Evolutionary conservation across 768 basidiomycete species (phyloP), one percentile per base, ranked within the genome.

Genomic region (Termitomyces sp.): DNA sequence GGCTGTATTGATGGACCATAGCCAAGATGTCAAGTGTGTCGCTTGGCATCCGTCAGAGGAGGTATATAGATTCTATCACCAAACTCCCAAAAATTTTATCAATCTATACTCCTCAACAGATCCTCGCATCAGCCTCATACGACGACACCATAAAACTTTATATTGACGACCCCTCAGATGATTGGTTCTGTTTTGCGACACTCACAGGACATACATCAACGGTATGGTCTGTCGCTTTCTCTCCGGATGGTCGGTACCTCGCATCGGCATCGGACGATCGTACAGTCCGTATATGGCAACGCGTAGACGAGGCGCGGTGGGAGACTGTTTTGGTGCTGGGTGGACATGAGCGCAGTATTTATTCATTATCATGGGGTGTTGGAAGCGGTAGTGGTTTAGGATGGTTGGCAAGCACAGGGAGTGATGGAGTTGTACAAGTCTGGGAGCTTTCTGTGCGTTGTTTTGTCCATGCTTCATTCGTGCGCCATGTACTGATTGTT

Each of bases 31-130:
- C 57, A 99, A 99, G 74, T 89, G 82, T 61, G 87, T 99, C 11
- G 84, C 90, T 12, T 99, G 95, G 95, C 94, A 98, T 76, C 96
- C 97, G 7, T 83, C 78, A 5, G 95, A 98, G 78, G 96, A 98
- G 87, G 94, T 94, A 69, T 66, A 76, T 68, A 32, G 5, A 29
- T 54, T 53, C 52, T 56, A 50, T 64, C 40, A 32, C 1, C 2
- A 54, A 15, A 6, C 20, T 38, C 17, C 47, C 49, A 12, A 20
- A 34, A 59, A 51, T 32, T 56, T 57, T 45, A 47, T 15, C 34
- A 56, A 52, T 56, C 52, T 57, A 34, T 47, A 51, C 56, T 53
- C 65, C 66, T 71, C 67, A 62, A 69, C 74, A 96, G 92, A 93
- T 98, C 63, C 87, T 99, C 58, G 96, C 96, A 32, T 98, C 96